A percentile compares a stretch with the other conserved stretches of the same genome.
Evolutionary conservation across 495 filamentous ascomycete genomes (phyloP).

Genomic region (Aspergillus olivimuriae): DNA sequence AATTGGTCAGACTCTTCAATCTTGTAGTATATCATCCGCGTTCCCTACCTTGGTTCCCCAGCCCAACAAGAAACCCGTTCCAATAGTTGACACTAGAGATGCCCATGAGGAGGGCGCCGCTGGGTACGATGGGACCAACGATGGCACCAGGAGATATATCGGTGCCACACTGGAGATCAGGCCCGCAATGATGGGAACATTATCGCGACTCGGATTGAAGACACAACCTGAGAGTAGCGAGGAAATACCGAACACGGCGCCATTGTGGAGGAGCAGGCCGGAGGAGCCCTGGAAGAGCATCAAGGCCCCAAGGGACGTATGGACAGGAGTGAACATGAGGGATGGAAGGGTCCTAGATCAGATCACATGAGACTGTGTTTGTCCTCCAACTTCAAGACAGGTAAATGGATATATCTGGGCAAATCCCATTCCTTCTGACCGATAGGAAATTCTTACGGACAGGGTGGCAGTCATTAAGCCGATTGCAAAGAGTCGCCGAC

Average conservation of each 20-base stretch:
- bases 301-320: constrained; percentile 49
- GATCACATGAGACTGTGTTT: too few relatives aligned
- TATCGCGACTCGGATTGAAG: constrained; percentile 29
- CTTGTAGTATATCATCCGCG: background rate
- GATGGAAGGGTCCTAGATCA: too few relatives aligned
- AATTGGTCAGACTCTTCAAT: constrained; percentile 1
- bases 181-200: constrained; percentile 44
- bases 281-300: constrained; percentile 49
- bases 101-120: constrained; percentile 23
- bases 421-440: too few relatives aligned
- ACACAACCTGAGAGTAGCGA: constrained; percentile 39
- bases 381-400: too few relatives aligned
- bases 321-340: constrained; percentile 54
- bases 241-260: constrained; percentile 49
- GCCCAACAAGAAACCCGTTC: constrained; percentile 43
- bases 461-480: too few relatives aligned
- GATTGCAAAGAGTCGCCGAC: too few relatives aligned
- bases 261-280: constrained; percentile 48
- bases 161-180: constrained; percentile 38
- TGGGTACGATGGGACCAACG: constrained; percentile 39
- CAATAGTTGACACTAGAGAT: constrained; percentile 29
- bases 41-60: constrained; percentile 49
- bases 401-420: too few relatives aligned
- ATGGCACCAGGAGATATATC: constrained; percentile 35
- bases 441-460: too few relatives aligned